Conservation (phyloP, 495 filamentous ascomycete species). For the Hypoxylon intermedium region DNA sequence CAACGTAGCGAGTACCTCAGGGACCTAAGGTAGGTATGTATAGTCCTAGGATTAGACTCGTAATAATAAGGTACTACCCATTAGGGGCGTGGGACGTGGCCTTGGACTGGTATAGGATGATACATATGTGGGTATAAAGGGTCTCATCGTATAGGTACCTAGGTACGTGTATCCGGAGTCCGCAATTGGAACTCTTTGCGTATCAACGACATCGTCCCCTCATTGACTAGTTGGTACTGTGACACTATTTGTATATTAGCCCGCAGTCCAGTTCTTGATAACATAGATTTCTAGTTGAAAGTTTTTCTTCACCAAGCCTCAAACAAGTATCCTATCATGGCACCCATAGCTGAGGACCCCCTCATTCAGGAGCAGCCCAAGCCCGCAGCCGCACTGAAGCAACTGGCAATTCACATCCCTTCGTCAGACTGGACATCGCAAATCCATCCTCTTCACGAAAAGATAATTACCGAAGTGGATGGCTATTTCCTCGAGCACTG, state of each 20-base stretch:
- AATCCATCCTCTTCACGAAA: constrained; percentile 8
- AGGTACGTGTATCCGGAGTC: neutral
- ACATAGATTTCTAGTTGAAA: neutral
- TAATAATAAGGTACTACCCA: neutral
- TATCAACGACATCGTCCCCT: neutral
- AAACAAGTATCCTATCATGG: constrained; percentile 6
- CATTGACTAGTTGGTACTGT: neutral
- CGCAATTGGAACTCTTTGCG: neutral
- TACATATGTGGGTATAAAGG: neutral
- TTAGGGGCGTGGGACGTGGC: no score
- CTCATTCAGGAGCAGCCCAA: constrained; percentile 4
- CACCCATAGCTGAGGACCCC: constrained; percentile 3
- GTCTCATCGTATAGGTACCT: no score
- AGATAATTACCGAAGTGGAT: constrained; percentile 38
- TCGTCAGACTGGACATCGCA: constrained; percentile 2
- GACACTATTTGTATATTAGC: neutral
- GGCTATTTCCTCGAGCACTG: constrained; percentile 50
- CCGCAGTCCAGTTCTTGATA: neutral
- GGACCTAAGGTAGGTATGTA: no score
- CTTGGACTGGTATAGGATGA: neutral
- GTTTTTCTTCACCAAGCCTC: neutral
- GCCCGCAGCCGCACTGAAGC: neutral
- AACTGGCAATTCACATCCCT: neutral
- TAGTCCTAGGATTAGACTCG: neutral
- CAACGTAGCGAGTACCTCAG: no score